Evolutionary conservation across 2,329 filamentous ascomycete species (phyloP).

Genomic region (Nigrograna mackinnonii): DNA sequence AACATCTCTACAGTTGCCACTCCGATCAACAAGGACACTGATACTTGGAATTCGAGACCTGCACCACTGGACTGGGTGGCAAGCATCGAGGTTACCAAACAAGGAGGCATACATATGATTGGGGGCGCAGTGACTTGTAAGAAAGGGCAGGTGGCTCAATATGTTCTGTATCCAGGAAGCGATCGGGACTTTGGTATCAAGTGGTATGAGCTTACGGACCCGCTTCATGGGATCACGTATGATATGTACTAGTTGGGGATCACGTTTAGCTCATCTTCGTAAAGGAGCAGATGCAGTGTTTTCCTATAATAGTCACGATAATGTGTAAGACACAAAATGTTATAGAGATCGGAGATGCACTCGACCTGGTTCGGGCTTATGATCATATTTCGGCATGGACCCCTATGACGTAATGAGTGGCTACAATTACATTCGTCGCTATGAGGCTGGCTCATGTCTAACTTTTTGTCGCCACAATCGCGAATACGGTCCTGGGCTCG

Average conservation of each 20-base stretch:
- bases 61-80: slow-evolving; percentile 15
- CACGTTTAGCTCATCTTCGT: too few species aligned
- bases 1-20: slow-evolving; percentile 22
- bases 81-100: slow-evolving; percentile 17
- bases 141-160: slow-evolving; percentile 27
- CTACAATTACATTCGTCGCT: too few species aligned
- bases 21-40: slow-evolving; percentile 26
- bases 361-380: too few species aligned
- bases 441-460: too few species aligned
- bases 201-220: slow-evolving; percentile 36
- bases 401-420: too few species aligned
- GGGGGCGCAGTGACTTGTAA: slow-evolving; percentile 23
- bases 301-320: too few species aligned
- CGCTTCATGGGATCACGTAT: slow-evolving; percentile 31
- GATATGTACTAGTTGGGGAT: slow-evolving; percentile 32
- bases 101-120: slow-evolving; percentile 10
- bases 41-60: slow-evolving; percentile 31
- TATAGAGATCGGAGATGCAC: too few species aligned
- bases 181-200: slow-evolving; percentile 18
- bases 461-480: too few species aligned
- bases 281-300: too few species aligned
- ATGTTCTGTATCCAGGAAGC: slow-evolving; percentile 24
- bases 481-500: too few species aligned
- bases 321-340: too few species aligned
- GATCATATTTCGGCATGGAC: too few species aligned